Percentiles rank a stretch among this genome's conserved stretches.
phyloP scores from a whole-genome alignment of 2,329 filamentous ascomycete genomes.

The Acarospora socialis region DNA sequence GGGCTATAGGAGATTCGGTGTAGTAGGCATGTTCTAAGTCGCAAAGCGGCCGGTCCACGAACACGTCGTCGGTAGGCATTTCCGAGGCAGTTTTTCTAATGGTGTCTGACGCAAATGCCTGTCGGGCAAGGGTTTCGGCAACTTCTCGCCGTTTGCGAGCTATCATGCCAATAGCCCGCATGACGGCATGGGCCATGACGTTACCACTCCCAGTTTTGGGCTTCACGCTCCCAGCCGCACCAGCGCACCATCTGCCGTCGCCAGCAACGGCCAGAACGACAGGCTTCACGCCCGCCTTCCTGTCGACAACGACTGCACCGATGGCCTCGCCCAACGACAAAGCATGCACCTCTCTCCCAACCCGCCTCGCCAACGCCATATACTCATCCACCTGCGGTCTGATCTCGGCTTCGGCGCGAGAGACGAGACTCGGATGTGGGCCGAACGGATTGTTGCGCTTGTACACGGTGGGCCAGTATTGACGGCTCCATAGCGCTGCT shows the following conservation, averaged over 20 bases:
- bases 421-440: conserved; percentile 62
- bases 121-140: conserved; percentile 14
- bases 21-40: conserved; percentile 7
- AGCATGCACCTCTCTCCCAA: conserved; percentile 44
- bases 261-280: conserved; percentile 59
- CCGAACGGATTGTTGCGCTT: conserved; percentile 78
- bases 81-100: neutral
- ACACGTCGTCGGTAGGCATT: neutral
- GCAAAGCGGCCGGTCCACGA: conserved; percentile 9
- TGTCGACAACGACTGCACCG: conserved; percentile 63
- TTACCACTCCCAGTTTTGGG: conserved; percentile 48
- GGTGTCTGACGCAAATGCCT: neutral
- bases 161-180: conserved; percentile 72
- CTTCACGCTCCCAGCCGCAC: conserved; percentile 18
- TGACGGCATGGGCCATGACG: conserved; percentile 61
- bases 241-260: conserved; percentile 65
- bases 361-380: conserved; percentile 52
- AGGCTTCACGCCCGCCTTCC: conserved; percentile 29
- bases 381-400: conserved; percentile 47
- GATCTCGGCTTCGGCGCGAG: conserved; percentile 55
- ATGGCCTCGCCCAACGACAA: conserved; percentile 51
- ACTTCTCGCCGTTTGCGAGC: conserved; percentile 46
- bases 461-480: conserved; percentile 77
- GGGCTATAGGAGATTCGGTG: conserved; percentile 1
- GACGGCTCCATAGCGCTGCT: conserved; percentile 56